A percentile compares a stretch with the other conserved stretches of the same genome.
Evolutionary conservation across 208 protist genomes (phyloP).

Genomic region (Crithidia acanthocephali): DNA sequence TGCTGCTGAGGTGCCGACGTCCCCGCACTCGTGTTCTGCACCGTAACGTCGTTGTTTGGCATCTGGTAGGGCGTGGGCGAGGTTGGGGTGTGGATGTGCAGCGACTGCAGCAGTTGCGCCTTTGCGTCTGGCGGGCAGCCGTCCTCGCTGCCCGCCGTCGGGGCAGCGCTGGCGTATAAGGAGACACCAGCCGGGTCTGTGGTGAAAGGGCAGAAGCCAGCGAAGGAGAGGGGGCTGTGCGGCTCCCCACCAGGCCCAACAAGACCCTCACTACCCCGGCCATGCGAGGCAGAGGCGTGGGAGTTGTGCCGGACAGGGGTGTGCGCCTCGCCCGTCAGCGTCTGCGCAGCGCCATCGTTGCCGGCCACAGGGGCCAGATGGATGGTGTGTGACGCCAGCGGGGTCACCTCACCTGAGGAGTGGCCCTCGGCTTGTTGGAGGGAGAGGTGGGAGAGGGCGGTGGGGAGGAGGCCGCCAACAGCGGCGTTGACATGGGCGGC

Average conservation of each 20-base stretch:
- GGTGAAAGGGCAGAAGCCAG: background rate
- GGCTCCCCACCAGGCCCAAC: background rate
- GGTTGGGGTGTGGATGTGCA: slow-evolving; percentile 9
- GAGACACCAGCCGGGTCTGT: background rate
- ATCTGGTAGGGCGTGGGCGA: background rate
- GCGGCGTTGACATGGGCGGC: background rate
- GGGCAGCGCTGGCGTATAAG: slow-evolving; percentile 7
- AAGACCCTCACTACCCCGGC: background rate
- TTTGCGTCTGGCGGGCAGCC: background rate
- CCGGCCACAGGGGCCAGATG: background rate
- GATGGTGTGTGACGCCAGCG: background rate
- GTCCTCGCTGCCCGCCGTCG: background rate
- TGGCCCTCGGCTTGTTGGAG: background rate
- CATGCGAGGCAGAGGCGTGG: slow-evolving; percentile 4
- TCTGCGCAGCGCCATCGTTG: background rate
- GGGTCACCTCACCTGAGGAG: background rate
- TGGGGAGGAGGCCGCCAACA: background rate
- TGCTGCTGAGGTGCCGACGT: background rate
- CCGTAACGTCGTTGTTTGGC: background rate
- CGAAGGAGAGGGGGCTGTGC: background rate
- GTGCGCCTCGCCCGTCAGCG: background rate
- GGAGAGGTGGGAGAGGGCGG: slow-evolving; percentile 1
- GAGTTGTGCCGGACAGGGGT: slow-evolving; percentile 3
- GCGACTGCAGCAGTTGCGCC: slow-evolving; percentile 7
- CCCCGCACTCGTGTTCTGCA: slow-evolving; percentile 1